phyloP scores from a whole-genome alignment of 352 stramenopile species.

The Globisporangium nunn region DNA sequence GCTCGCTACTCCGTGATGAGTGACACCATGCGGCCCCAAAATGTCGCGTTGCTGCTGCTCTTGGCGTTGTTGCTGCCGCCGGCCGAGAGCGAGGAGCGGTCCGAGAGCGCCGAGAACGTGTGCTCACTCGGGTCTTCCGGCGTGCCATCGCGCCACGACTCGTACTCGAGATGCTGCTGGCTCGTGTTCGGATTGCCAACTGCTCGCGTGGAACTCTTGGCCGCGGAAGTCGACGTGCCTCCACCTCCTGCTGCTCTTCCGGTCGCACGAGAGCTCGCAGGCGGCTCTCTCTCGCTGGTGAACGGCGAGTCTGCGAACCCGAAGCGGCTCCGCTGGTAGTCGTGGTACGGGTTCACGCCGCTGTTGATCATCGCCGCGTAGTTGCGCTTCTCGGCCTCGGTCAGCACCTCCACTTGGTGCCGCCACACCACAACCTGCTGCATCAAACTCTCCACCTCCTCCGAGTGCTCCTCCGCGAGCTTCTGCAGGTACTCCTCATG shows the following conservation, averaged over 20 bases:
- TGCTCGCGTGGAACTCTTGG: slow-evolving; percentile 4
- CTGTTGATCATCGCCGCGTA: slow-evolving; percentile 58
- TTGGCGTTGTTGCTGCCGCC: slow-evolving; percentile 4
- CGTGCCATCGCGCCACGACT: slow-evolving; percentile 24
- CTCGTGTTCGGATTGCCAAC: background rate
- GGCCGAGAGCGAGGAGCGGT: slow-evolving; percentile 27
- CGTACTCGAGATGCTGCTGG: slow-evolving; percentile 12
- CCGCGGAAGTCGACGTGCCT: background rate
- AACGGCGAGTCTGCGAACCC: slow-evolving; percentile 20
- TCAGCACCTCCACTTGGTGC: slow-evolving; percentile 80
- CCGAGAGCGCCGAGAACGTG: slow-evolving; percentile 19
- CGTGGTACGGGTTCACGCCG: slow-evolving; percentile 47
- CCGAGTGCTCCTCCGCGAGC: slow-evolving; percentile 71
- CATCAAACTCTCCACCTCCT: slow-evolving; percentile 75
- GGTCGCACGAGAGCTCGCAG: background rate
- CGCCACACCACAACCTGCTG: slow-evolving; percentile 80
- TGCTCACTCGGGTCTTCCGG: slow-evolving; percentile 18
- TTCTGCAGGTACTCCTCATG: slow-evolving; percentile 78
- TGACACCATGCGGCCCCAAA: slow-evolving; percentile 42
- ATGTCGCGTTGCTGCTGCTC: slow-evolving; percentile 16
- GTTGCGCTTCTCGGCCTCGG: slow-evolving; percentile 74
- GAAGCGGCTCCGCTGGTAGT: slow-evolving; percentile 48
- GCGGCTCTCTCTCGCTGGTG: background rate
- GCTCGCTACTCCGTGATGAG: slow-evolving; percentile 14
- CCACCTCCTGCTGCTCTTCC: background rate